Evolutionary conservation across 2,329 filamentous ascomycete genomes (phyloP).

Genomic region (Zymoseptoria ardabiliae): DNA sequence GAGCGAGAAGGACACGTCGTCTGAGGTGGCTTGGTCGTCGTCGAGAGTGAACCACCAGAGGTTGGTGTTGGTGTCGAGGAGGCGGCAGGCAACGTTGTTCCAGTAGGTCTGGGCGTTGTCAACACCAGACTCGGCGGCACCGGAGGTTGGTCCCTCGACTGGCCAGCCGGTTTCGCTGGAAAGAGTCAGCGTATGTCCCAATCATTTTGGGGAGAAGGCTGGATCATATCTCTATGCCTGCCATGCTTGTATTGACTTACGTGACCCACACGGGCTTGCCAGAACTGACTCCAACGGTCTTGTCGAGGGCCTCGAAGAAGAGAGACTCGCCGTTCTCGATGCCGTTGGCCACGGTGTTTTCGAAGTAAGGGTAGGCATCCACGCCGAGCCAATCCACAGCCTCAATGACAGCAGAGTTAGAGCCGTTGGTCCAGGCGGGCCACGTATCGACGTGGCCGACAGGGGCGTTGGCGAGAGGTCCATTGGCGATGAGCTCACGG

Average conservation of each 20-base stretch:
- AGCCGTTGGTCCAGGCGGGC: conserved; percentile 58
- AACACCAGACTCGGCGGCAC: conserved; percentile 53
- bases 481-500: conserved; percentile 56
- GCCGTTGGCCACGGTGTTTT: conserved; percentile 58
- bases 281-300: conserved; percentile 51
- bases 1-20: conserved; percentile 12
- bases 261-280: conserved; percentile 77
- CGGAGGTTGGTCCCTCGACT: conserved; percentile 57
- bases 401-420: conserved; percentile 62
- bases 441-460: conserved; percentile 79
- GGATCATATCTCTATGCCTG: too few species aligned
- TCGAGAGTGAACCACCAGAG: conserved; percentile 73
- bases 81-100: conserved; percentile 65
- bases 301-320: conserved; percentile 59
- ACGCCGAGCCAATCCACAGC: conserved; percentile 72
- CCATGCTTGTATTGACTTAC: too few species aligned
- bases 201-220: too few species aligned
- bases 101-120: conserved; percentile 71
- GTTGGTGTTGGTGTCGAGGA: conserved; percentile 51
- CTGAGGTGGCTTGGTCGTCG: conserved; percentile 44
- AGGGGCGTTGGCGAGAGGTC: conserved; percentile 44
- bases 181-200: too few species aligned
- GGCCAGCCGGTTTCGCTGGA: conserved; percentile 71
- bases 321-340: conserved; percentile 59
- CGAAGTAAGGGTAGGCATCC: conserved; percentile 78